These are phyloP conservation scores for Microstroma glucosiphilum DNA, from an alignment of 1,284 basidiomycete species.

Conservation along the genomic window DNA sequence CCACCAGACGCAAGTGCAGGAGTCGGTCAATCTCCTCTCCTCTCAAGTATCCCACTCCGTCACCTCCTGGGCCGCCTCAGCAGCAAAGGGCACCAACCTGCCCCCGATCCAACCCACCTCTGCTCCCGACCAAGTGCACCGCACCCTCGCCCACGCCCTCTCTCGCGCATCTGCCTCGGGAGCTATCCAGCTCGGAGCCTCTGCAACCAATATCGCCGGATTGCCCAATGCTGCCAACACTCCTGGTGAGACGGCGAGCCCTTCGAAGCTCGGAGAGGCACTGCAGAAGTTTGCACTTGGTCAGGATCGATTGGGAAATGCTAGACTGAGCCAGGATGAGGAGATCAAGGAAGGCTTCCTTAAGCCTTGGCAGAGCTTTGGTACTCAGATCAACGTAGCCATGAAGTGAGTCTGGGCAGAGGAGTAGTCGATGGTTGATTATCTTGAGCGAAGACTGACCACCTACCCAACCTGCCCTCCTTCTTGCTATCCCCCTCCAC, in stretches of 20 bases:
- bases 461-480: neutral
- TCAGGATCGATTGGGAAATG: slow-evolving; percentile 80
- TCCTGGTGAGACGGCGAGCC: slow-evolving; percentile 21
- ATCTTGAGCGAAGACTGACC: neutral
- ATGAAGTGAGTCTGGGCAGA: slow-evolving; percentile 25
- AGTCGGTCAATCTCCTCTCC: slow-evolving; percentile 56
- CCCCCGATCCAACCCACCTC: slow-evolving; percentile 61
- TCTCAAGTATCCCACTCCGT: slow-evolving; percentile 64
- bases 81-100: slow-evolving; percentile 63
- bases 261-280: slow-evolving; percentile 58
- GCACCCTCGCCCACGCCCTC: slow-evolving; percentile 92
- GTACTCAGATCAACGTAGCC: slow-evolving; percentile 44
- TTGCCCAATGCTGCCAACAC: slow-evolving; percentile 22
- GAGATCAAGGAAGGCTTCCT: slow-evolving; percentile 70
- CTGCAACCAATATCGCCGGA: slow-evolving; percentile 32
- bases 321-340: slow-evolving; percentile 74
- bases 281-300: slow-evolving; percentile 72
- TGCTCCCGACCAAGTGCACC: slow-evolving; percentile 55
- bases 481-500: neutral
- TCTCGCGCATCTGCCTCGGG: slow-evolving; percentile 71
- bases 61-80: slow-evolving; percentile 82
- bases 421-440: neutral
- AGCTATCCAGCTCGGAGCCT: slow-evolving; percentile 57
- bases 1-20: slow-evolving; percentile 52
- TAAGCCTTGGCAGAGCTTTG: slow-evolving; percentile 65